phyloP scores from a whole-genome alignment of 1,139 yeast genomes.

The Yamadazyma atmosphaerica region DNA sequence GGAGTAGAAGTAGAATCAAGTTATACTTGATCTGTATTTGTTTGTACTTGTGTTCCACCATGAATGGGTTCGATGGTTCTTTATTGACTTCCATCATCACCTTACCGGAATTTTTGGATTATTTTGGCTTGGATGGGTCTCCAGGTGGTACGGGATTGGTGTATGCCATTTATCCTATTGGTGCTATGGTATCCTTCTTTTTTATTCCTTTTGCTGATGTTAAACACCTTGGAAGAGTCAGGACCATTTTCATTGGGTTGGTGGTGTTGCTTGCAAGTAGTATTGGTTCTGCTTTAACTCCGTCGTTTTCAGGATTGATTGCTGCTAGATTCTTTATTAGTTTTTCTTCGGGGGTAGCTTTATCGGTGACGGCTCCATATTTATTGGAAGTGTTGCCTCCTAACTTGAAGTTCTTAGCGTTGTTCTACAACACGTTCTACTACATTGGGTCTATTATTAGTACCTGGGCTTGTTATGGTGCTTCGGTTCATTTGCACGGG shows the following conservation, averaged over 20 bases:
- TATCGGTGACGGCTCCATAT: conserved; percentile 18
- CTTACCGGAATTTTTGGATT: conserved; percentile 17
- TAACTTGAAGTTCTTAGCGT: conserved; percentile 16
- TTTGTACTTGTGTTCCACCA: conserved; percentile 18
- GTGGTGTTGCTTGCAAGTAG: conserved; percentile 18
- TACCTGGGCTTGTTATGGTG: conserved; percentile 20
- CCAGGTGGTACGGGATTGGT: conserved; percentile 22
- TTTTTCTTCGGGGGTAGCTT: conserved; percentile 3
- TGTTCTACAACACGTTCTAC: conserved; percentile 19
- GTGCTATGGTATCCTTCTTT: conserved; percentile 18
- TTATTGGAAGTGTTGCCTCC: conserved; percentile 19
- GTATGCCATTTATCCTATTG: conserved; percentile 21
- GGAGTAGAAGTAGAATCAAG: conserved; percentile 6
- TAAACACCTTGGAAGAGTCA: conserved; percentile 13
- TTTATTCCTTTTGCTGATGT: conserved; percentile 16
- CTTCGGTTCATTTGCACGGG: conserved; percentile 14
- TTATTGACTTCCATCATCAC: conserved; percentile 19
- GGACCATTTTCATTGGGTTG: conserved; percentile 16
- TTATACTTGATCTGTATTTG: conserved; percentile 13
- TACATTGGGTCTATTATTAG: conserved; percentile 20
- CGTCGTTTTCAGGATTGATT: conserved; percentile 12
- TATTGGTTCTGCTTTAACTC: conserved; percentile 18
- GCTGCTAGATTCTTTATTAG: conserved; percentile 18
- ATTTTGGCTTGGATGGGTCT: conserved; percentile 14
- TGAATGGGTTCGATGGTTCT: conserved; percentile 22